phyloP scores from a whole-genome alignment of 192 early-diverging fungal species.

The Umbelopsis isabellina region DNA sequence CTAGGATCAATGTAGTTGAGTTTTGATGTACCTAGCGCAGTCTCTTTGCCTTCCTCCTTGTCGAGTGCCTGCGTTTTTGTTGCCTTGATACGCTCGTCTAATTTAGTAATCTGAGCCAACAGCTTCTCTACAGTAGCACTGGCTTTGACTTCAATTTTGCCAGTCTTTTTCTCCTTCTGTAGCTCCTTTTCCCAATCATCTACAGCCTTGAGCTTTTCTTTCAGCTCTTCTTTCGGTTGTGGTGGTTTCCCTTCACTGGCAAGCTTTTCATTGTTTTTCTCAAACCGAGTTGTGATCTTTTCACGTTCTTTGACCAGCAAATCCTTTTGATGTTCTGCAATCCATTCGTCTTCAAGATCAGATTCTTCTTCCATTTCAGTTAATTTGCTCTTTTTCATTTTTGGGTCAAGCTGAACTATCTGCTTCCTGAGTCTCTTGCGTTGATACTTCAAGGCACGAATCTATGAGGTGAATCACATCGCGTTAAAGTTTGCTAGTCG shows the following conservation, averaged over 20 bases:
- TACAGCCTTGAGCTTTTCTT: slow-evolving; percentile 52
- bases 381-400: slow-evolving; percentile 75
- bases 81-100: slow-evolving; percentile 72
- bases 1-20: slow-evolving; percentile 99
- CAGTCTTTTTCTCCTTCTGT: slow-evolving; percentile 49
- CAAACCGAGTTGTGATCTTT: slow-evolving; percentile 58
- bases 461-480: slow-evolving; percentile 40
- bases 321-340: slow-evolving; percentile 58
- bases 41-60: slow-evolving; percentile 97
- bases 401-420: slow-evolving; percentile 74
- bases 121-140: slow-evolving; percentile 71
- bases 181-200: slow-evolving; percentile 53
- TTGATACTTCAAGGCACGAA: slow-evolving; percentile 88
- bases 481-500: neutral
- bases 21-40: slow-evolving; percentile 94
- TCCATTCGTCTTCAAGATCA: slow-evolving; percentile 82
- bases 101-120: slow-evolving; percentile 68
- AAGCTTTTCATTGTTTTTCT: slow-evolving; percentile 86
- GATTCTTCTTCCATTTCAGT: slow-evolving; percentile 69
- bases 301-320: slow-evolving; percentile 78
- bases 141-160: slow-evolving; percentile 48
- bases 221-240: slow-evolving; percentile 53
- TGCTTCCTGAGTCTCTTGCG: slow-evolving; percentile 69
- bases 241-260: slow-evolving; percentile 62
- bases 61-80: slow-evolving; percentile 79